Evolutionary conservation across 1,284 basidiomycete genomes (phyloP), one percentile per base, ranked within the genome.

Genomic region (Ganoderma leucocontextum): DNA sequence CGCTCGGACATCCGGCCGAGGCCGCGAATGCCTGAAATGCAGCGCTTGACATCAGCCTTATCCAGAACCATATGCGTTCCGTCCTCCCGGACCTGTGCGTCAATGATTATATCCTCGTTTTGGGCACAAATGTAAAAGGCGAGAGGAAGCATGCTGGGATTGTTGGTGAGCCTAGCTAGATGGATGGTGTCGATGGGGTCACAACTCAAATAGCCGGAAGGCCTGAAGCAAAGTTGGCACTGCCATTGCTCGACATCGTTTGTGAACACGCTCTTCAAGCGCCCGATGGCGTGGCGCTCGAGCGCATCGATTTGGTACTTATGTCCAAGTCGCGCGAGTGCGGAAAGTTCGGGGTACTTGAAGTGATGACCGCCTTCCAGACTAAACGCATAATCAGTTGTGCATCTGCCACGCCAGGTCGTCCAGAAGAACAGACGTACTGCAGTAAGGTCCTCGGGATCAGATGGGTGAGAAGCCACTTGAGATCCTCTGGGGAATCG

Each of bases 401-500:
- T 19, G 9, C 5, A n/a, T 22, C 44, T 47, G 10, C n/a, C 2
- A 42, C 41, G 5, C 15, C 17, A 19, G 15, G 41, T 6, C 4
- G 17, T 35, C 2, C 15, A 8, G 2, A 36, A 33, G 9, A 2
- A 13, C 19, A 13, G 29, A 19, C 42, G 3, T 13, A 12, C 52
- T 19, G 52, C 15, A 12, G 6, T 2, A 15, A 15, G 13, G 29
- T 22, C 25, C 42, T 65, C 17, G 64, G 64, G 1, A 62, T 25
- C 2, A 66, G 17, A 19, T 49, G 47, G 8, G 55, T 60, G 1
- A 66, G 47, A 10, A 69, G 41, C 22, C 62, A 57, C 19, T 44
- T 53, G n/a, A 69, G 57, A 36, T 63, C 68, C 47, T 55, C 9
- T 1, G 57, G 55, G 3, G 52, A 60, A 25, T 72, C 71, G n/a